Evolutionary conservation across 805 yeast species (phyloP).

Genomic region (Metschnikowia lochheadii): DNA sequence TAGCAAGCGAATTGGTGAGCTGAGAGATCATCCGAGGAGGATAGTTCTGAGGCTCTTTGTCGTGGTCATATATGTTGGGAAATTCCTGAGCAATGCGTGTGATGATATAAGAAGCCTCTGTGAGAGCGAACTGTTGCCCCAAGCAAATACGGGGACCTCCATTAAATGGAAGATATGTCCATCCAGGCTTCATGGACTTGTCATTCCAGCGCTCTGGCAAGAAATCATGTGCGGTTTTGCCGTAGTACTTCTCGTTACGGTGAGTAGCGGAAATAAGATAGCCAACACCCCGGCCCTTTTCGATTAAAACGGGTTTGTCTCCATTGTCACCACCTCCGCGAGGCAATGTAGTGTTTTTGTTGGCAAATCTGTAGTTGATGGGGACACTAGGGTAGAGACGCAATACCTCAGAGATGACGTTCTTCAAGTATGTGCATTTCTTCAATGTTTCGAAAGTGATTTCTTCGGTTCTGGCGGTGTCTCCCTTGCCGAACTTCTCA

Average conservation of each 20-base stretch:
- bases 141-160: constrained; percentile 15
- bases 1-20: constrained; percentile 12
- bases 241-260: constrained; percentile 10
- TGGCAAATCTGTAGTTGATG: constrained; percentile 41
- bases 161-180: constrained; percentile 14
- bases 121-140: constrained; percentile 14
- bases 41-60: constrained; percentile 2
- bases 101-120: constrained; percentile 15
- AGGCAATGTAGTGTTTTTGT: constrained; percentile 45
- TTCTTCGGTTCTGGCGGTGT: constrained; percentile 24
- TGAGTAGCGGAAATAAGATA: constrained; percentile 13
- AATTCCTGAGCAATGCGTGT: constrained; percentile 16
- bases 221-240: constrained; percentile 12
- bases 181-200: constrained; percentile 5
- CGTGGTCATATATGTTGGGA: constrained; percentile 5
- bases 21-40: constrained; percentile 11
- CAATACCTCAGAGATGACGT: constrained; percentile 44
- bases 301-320: constrained; percentile 28
- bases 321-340: constrained; percentile 45
- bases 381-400: constrained; percentile 54
- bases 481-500: constrained; percentile 18
- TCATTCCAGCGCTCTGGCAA: constrained; percentile 16
- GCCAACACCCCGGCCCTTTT: constrained; percentile 11
- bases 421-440: constrained; percentile 42
- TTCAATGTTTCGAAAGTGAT: constrained; percentile 46